Evolutionary conservation across 225 moss, liverwort and hornwort species (phyloP).

Genomic region (Takakia lepidozioides): DNA sequence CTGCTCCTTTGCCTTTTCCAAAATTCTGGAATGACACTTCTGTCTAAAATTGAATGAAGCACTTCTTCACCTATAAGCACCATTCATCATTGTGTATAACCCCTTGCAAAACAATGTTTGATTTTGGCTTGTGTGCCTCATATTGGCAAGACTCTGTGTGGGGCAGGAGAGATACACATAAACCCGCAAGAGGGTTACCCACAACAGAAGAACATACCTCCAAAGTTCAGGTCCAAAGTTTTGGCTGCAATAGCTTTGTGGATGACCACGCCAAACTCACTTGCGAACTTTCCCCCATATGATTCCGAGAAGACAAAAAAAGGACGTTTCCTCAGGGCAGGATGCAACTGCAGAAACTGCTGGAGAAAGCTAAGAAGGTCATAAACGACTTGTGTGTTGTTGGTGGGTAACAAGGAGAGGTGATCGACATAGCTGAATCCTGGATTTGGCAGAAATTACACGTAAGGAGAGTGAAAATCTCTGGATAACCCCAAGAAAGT

Average conservation of each 20-base stretch:
- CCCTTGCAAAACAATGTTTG: too few relatives aligned
- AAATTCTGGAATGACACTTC: too few relatives aligned
- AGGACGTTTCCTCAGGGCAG: constrained; percentile 35
- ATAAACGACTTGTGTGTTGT: constrained; percentile 53
- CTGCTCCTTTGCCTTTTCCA: too few relatives aligned
- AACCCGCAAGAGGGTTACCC: not conserved
- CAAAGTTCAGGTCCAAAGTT: constrained; percentile 44
- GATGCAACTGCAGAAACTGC: constrained; percentile 36
- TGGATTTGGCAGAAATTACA: too few relatives aligned
- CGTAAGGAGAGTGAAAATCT: not conserved
- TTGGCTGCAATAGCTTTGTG: constrained; percentile 20
- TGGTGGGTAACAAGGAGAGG: constrained; percentile 44
- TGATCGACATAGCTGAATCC: constrained; percentile 84
- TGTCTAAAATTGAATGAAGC: too few relatives aligned
- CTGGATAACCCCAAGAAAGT: not conserved
- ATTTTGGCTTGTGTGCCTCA: too few relatives aligned
- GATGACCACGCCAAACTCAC: constrained; percentile 60
- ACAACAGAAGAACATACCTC: constrained; percentile 28
- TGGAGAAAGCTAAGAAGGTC: constrained; percentile 59
- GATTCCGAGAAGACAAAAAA: constrained; percentile 72
- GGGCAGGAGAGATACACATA: too few relatives aligned
- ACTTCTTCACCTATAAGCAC: too few relatives aligned
- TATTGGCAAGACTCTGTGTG: too few relatives aligned
- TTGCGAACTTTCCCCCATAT: constrained; percentile 82
- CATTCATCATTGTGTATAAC: too few relatives aligned